A percentile compares a stretch with the other conserved stretches of the same genome.
These are phyloP conservation scores for Gymnopus androsaceus DNA, from an alignment of 1,284 basidiomycete species.

Conservation along the genomic window DNA sequence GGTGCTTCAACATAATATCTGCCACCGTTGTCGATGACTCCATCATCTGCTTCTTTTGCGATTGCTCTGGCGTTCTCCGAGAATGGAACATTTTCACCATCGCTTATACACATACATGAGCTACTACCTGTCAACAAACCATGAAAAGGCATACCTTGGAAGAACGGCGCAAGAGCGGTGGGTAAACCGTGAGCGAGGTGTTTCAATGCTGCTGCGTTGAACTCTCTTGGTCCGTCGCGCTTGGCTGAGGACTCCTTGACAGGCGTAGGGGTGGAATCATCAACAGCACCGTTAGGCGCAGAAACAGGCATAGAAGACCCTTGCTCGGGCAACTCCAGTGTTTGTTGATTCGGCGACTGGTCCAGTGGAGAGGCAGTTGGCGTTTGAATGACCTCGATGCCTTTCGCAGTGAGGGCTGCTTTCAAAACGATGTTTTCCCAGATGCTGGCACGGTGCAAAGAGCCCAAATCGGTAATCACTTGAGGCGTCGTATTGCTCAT, in stretches of 20 bases:
- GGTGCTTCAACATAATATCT: slow-evolving; percentile 72
- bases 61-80: slow-evolving; percentile 73
- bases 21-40: slow-evolving; percentile 74
- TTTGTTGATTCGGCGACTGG: slow-evolving; percentile 44
- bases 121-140: slow-evolving; percentile 5
- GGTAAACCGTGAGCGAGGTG: slow-evolving; percentile 84
- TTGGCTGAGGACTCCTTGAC: slow-evolving; percentile 34
- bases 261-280: slow-evolving; percentile 24
- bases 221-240: slow-evolving; percentile 49
- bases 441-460: slow-evolving; percentile 80
- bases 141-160: slow-evolving; percentile 67
- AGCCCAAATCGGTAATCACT: slow-evolving; percentile 76
- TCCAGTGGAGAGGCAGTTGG: slow-evolving; percentile 45
- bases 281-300: slow-evolving; percentile 17
- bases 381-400: slow-evolving; percentile 45
- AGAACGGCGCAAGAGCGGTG: slow-evolving; percentile 79
- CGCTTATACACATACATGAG: slow-evolving; percentile 45
- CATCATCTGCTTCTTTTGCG: slow-evolving; percentile 79
- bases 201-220: slow-evolving; percentile 78
- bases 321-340: slow-evolving; percentile 40
- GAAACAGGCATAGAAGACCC: slow-evolving; percentile 29
- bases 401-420: slow-evolving; percentile 53
- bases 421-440: slow-evolving; percentile 89
- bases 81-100: slow-evolving; percentile 88
- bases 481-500: slow-evolving; percentile 64